phyloP scores from a whole-genome alignment of 495 filamentous ascomycete genomes.

The Xylaria bambusicola region DNA sequence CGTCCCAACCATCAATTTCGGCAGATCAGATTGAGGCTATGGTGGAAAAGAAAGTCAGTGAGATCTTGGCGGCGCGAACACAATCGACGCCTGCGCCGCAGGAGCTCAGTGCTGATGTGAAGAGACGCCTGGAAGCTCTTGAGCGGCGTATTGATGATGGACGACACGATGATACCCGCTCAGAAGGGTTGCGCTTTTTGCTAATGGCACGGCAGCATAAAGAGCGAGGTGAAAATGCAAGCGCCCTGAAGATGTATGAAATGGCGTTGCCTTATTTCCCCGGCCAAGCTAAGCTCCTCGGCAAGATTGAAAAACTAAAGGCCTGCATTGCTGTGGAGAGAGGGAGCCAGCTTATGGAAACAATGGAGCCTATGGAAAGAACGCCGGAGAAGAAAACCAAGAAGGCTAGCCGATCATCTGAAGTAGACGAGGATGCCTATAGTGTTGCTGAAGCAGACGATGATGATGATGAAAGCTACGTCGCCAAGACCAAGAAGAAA shows the following conservation, averaged over 20 bases:
- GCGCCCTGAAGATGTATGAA: conserved; percentile 83
- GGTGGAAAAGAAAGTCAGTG: conserved; percentile 86
- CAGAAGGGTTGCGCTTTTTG: conserved; percentile 80
- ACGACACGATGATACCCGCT: conserved; percentile 67
- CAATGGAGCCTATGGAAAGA: not conserved
- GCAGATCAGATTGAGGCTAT: conserved; percentile 85
- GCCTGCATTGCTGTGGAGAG: conserved; percentile 56
- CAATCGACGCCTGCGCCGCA: conserved; percentile 48
- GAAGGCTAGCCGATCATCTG: conserved; percentile 14
- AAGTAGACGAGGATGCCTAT: conserved; percentile 31
- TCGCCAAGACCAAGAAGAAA: conserved; percentile 35
- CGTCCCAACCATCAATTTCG: conserved; percentile 53
- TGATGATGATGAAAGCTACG: conserved; percentile 50
- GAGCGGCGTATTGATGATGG: conserved; percentile 77
- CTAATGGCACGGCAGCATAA: conserved; percentile 92
- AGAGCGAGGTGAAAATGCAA: conserved; percentile 73
- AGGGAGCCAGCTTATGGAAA: conserved; percentile 21
- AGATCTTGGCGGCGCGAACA: conserved; percentile 74
- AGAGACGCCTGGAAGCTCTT: conserved; percentile 76
- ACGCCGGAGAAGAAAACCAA: conserved; percentile 21
- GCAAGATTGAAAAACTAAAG: conserved; percentile 73
- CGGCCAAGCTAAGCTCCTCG: conserved; percentile 73
- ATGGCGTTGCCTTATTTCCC: conserved; percentile 84
- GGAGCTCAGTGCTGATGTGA: conserved; percentile 72
- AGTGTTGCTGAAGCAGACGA: conserved; percentile 50